Conservation (phyloP, 2,329 filamentous ascomycete genomes). For the Apiospora sp. region DNA sequence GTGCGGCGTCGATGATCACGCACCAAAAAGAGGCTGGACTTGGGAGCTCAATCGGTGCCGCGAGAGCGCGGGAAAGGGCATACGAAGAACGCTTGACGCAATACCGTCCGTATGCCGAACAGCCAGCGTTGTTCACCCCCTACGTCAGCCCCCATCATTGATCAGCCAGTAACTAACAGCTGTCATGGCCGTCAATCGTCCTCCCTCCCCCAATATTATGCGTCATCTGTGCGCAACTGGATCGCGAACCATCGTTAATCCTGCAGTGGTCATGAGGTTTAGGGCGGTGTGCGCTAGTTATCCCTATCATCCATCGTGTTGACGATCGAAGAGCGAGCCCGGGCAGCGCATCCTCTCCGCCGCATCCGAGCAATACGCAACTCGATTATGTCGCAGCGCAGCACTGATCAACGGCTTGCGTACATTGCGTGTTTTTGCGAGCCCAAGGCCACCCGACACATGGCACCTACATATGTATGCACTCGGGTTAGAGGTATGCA, state of each 20-base stretch:
- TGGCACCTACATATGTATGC: background rate
- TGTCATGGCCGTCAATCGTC: background rate
- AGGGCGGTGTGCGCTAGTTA: conserved; percentile 1
- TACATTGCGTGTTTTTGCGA: background rate
- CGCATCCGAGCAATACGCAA: conserved; percentile 6
- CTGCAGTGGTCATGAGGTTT: conserved; percentile 13
- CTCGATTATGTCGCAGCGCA: background rate
- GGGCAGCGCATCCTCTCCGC: background rate
- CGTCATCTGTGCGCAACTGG: conserved; percentile 18
- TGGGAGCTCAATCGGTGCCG: background rate
- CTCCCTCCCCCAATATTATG: background rate
- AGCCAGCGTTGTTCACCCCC: background rate
- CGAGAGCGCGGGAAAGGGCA: background rate
- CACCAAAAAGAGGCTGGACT: background rate
- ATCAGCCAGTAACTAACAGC: background rate
- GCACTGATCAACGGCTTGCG: background rate
- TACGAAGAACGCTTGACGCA: background rate
- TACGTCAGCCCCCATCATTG: conserved; percentile 13
- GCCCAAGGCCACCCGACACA: background rate
- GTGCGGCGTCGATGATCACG: background rate
- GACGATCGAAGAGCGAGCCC: conserved; percentile 1
- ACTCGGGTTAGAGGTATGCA: background rate
- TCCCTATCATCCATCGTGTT: conserved; percentile 1
- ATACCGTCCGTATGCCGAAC: background rate
- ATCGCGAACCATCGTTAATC: conserved; percentile 8